A percentile compares a stretch with the other conserved stretches of the same genome.
Conservation (phyloP, 2,329 filamentous ascomycete species). For the Venturia effusa region DNA sequence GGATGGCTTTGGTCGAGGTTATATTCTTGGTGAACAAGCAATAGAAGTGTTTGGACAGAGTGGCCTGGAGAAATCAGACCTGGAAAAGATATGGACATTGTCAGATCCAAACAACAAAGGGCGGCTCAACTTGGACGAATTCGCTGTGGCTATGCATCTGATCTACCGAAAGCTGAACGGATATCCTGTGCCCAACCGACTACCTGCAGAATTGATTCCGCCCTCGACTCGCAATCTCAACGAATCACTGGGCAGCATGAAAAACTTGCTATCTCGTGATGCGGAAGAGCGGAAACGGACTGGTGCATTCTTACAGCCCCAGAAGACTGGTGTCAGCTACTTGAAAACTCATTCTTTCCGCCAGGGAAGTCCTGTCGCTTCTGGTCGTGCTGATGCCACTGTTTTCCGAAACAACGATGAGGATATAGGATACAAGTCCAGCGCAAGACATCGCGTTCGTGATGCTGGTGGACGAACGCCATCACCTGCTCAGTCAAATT, state of each 20-base stretch:
- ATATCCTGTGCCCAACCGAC: slow-evolving; percentile 76
- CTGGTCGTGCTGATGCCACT: slow-evolving; percentile 80
- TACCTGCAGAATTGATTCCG: slow-evolving; percentile 86
- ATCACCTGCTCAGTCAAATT: slow-evolving; percentile 60
- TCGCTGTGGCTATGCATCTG: slow-evolving; percentile 96
- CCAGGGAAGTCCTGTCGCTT: slow-evolving; percentile 45
- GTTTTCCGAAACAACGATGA: slow-evolving; percentile 96
- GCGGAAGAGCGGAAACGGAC: slow-evolving; percentile 82
- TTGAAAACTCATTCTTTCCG: slow-evolving; percentile 92
- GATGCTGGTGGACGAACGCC: slow-evolving; percentile 58
- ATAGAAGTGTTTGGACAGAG: slow-evolving; percentile 97
- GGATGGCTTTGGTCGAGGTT: slow-evolving; percentile 91
- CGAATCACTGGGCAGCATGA: slow-evolving; percentile 86
- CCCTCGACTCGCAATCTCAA: slow-evolving; percentile 90
- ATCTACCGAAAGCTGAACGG: slow-evolving; percentile 97
- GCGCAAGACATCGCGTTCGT: slow-evolving; percentile 68
- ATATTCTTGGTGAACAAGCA: slow-evolving; percentile 80
- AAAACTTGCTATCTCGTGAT: slow-evolving; percentile 78
- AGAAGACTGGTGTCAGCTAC: slow-evolving; percentile 97
- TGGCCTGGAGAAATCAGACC: slow-evolving; percentile 77
- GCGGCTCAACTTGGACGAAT: slow-evolving; percentile 89
- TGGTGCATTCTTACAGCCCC: slow-evolving; percentile 80
- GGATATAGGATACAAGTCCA: slow-evolving; percentile 79
- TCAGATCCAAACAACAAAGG: slow-evolving; percentile 91
- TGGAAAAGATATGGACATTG: slow-evolving; percentile 90